Percentiles rank a stretch among this genome's conserved stretches.
Conservation (phyloP, 176 grass and related monocot genomes). For the Oropetium thomaeum region DNA sequence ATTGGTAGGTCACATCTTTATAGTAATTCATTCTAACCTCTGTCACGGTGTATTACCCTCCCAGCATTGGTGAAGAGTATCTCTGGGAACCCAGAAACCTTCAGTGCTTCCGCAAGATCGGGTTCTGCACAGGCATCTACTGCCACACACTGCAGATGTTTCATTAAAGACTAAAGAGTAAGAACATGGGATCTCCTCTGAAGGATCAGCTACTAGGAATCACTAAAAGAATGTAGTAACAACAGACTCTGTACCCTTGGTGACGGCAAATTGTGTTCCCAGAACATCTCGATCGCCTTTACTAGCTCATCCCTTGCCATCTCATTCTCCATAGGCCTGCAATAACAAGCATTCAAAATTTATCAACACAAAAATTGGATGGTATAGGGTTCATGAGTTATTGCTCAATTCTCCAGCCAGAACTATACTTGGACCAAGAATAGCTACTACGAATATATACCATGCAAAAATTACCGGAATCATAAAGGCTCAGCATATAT, state of each 20-base stretch:
- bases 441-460: background rate
- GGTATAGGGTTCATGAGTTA: background rate
- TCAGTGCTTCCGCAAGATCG: slow-evolving; percentile 55
- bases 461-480: background rate
- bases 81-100: slow-evolving; percentile 76
- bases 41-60: slow-evolving; percentile 85
- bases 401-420: background rate
- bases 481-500: background rate
- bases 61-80: slow-evolving; percentile 90
- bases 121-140: slow-evolving; percentile 76
- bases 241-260: slow-evolving; percentile 56
- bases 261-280: slow-evolving; percentile 73
- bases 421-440: background rate
- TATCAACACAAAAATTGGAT: background rate
- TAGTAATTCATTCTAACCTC: slow-evolving; percentile 38
- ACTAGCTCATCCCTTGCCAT: slow-evolving; percentile 72
- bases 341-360: background rate
- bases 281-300: slow-evolving; percentile 80
- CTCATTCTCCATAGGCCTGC: slow-evolving; percentile 67
- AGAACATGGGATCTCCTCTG: background rate
- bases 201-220: background rate
- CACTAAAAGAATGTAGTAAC: background rate
- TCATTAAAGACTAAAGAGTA: background rate
- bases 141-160: slow-evolving; percentile 63
- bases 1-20: background rate